phyloP scores from a whole-genome alignment of 495 filamentous ascomycete genomes.

The Recurvomyces mirabilis region DNA sequence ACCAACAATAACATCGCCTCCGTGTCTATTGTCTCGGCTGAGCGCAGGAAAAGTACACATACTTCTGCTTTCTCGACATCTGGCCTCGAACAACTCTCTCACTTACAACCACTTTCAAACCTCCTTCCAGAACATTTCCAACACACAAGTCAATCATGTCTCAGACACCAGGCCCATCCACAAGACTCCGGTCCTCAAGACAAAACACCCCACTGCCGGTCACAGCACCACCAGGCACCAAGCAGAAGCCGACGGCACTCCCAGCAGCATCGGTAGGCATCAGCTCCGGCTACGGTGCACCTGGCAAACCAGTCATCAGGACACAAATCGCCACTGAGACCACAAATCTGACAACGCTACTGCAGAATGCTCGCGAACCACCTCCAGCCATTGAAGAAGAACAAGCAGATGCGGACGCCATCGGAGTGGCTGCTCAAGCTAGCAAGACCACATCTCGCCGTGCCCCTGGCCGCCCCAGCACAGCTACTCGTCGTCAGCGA shows the following conservation, averaged over 20 bases:
- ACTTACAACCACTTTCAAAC: background rate
- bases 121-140: background rate
- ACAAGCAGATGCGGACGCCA: background rate
- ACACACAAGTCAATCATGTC: background rate
- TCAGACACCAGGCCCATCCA: slow-evolving; percentile 2
- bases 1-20: background rate
- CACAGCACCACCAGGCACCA: background rate
- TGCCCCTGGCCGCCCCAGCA: too few species aligned
- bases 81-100: too few species aligned
- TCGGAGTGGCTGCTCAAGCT: background rate
- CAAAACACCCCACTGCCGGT: background rate
- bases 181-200: slow-evolving; percentile 3
- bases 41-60: too few species aligned
- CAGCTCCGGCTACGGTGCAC: slow-evolving; percentile 12
- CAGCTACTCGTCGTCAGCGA: too few species aligned
- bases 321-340: slow-evolving; percentile 1
- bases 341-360: slow-evolving; percentile 1
- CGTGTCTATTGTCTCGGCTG: background rate
- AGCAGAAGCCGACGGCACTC: background rate
- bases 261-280: slow-evolving; percentile 2
- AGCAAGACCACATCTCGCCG: background rate
- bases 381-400: background rate
- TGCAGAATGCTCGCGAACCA: background rate
- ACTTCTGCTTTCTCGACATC: too few species aligned
- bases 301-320: slow-evolving; percentile 6